phyloP scores from a whole-genome alignment of 805 yeast genomes.

The Yarrowia porcina region DNA sequence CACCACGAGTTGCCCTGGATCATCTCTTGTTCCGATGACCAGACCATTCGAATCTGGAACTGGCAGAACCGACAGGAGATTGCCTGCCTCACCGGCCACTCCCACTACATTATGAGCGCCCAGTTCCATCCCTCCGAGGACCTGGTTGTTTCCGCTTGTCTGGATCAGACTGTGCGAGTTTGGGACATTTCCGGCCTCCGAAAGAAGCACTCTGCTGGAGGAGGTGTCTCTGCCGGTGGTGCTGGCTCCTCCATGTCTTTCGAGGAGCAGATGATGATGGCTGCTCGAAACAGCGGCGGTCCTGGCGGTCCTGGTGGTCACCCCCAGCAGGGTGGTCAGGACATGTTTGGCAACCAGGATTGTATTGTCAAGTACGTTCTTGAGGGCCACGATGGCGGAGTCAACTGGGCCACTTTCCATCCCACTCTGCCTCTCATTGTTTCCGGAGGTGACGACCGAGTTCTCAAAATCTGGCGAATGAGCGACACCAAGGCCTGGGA shows the following conservation, averaged over 20 bases:
- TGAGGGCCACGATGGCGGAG: constrained; percentile 98
- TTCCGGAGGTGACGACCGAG: constrained; percentile 93
- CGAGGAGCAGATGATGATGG: constrained; percentile 44
- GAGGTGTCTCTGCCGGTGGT: constrained; percentile 2
- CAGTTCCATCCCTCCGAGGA: constrained; percentile 96
- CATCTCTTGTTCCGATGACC: constrained; percentile 93
- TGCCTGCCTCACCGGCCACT: constrained; percentile 96
- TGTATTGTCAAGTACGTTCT: constrained; percentile 92
- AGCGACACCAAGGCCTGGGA: constrained; percentile 98
- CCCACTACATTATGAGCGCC: constrained; percentile 97
- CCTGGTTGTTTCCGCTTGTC: constrained; percentile 87
- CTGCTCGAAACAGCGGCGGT: constrained; percentile 46
- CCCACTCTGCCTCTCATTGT: constrained; percentile 93
- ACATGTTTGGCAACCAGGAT: constrained; percentile 89
- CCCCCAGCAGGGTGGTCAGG: constrained; percentile 53
- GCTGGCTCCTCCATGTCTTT: constrained; percentile 34
- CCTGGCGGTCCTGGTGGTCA: constrained; percentile 25
- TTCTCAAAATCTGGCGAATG: constrained; percentile 96
- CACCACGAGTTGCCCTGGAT: constrained; percentile 98
- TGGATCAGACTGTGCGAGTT: constrained; percentile 97
- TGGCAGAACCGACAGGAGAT: constrained; percentile 98
- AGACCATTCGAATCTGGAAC: constrained; percentile 98
- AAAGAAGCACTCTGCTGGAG: constrained; percentile 82
- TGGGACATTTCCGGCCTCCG: constrained; percentile 97
- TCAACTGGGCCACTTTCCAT: constrained; percentile 97